Base-by-base conservation (phyloP, 805 yeast genomes). In the Nakazawaea populi region DNA sequence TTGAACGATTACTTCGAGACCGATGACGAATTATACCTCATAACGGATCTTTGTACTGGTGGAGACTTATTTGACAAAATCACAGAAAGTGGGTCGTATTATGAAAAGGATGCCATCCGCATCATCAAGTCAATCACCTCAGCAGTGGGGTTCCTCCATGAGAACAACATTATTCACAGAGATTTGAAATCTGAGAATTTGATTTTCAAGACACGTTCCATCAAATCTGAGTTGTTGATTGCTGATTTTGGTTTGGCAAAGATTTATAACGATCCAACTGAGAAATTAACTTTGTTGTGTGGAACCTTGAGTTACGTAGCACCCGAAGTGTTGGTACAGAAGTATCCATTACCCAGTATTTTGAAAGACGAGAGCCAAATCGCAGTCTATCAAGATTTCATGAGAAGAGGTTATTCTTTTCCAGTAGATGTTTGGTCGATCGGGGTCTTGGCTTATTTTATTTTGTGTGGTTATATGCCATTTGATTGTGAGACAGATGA, bases 131-230 rank as follows among this genome's bases (percentile, higher is more conserved):
- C 78, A 53, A 69, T 80, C 56, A 46, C 67, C 9, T 44, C 57
- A 59, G 98, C 97, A 5, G 72, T 92, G 57, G 83, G 84, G 59
- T 92, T 89, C 65, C 82, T 92, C 51, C 99, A 92, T 65, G 81
- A 90, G 4, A 95, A 96, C 10, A 94, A 88, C 62, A 96, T 92
- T 32, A 79, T 92, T 48, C 98, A 94, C 67, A 77, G 99, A 47
- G 98, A 92, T 68, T 73, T 92, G 59, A 92, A 94, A 67, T 98
- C 99, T 1, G 96, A 96, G 7, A 92, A 92, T 62, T 70, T 92
- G 37, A 73, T 92, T 42, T 72, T 55, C 69, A 87, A 91, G 52
- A 89, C 89, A 52, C 36, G 50, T 30, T 51, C 53, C 18, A 28
- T 41, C 37, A 80, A 86, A 52, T 98, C 98, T 53, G 81, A 76